Base-by-base conservation (phyloP, 1,284 basidiomycete genomes). In the Moesziomyces sp. region DNA sequence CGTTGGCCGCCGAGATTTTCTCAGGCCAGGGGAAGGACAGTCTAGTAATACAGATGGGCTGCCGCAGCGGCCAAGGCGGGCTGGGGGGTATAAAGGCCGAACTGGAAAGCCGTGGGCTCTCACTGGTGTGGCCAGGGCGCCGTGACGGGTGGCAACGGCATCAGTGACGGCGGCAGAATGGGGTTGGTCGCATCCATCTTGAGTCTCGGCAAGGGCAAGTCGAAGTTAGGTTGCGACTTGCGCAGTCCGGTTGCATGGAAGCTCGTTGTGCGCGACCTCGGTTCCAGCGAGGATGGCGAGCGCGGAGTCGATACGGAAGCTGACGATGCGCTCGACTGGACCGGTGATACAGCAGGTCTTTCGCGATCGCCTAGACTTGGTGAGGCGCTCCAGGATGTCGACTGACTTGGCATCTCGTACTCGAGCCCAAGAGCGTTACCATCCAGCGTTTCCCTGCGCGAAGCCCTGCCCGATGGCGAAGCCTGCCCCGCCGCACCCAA, bases 251-350 rank as follows among this genome's bases (percentile, higher is more conserved):
- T 19, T 1, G 40, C 24, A 44, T 43, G 24, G 40, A 52, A 13
- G 18, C 44, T 52, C 23, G 44, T 53, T 3, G 42, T 18, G 16
- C 43, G 47, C n/a, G 51, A 35, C 24, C 49, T 11, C 4, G 38
- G 24, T 23, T 33, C 30, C 3, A 58, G 56, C 11, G 53, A 50
- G 9, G 52, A 38, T 5, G 57, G 48, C 13, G 63, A 48, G 18
- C 48, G 46, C 7, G 57, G 57, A 10, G 58, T 59, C 1, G 52
- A 50, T 18, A 19, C 26, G 7, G 46, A 44, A 3, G 60, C 47
- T 6, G 54, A 26, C 42, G 46, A 58, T 2, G 23, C 19, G 43
- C 19, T 45, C 14, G 45, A 46, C 45, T 46, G 45, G 21, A 26
- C 14, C 14, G 45, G 23, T 13, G 45, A 46, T 2, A 46, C 45